Evolutionary conservation across 2,329 filamentous ascomycete species (phyloP).

Genomic region (Akanthomyces muscarius): DNA sequence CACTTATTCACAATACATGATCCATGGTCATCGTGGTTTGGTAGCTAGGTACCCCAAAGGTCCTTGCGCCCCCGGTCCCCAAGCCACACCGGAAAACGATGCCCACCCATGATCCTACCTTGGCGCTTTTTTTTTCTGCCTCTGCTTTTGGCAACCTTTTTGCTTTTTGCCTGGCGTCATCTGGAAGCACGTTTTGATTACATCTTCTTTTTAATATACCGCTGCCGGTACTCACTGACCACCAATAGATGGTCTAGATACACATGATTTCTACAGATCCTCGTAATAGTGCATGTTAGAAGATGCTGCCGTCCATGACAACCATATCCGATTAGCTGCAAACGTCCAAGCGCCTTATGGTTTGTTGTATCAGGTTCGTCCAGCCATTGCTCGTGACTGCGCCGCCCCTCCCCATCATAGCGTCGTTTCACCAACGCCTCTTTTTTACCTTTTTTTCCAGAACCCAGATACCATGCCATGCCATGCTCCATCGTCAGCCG

Average conservation of each 20-base stretch:
- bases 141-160: no score
- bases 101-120: background rate
- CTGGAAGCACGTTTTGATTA: no score
- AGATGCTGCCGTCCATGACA: no score
- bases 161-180: no score
- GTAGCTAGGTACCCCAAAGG: no score
- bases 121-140: background rate
- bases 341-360: background rate
- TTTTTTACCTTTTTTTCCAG: background rate
- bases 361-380: background rate
- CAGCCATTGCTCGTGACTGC: background rate
- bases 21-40: no score
- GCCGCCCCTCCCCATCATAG: background rate
- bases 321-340: background rate
- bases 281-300: no score
- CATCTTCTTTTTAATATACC: no score
- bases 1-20: no score
- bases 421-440: slow-evolving; percentile 10
- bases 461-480: background rate
- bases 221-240: no score
- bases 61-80: background rate
- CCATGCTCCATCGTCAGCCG: background rate
- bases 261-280: no score
- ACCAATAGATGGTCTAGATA: no score
- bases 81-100: background rate